Evolutionary conservation across 2,329 filamentous ascomycete genomes (phyloP), one percentile per base, ranked within the genome.

Genomic region (Dactylonectria estremocensis): DNA sequence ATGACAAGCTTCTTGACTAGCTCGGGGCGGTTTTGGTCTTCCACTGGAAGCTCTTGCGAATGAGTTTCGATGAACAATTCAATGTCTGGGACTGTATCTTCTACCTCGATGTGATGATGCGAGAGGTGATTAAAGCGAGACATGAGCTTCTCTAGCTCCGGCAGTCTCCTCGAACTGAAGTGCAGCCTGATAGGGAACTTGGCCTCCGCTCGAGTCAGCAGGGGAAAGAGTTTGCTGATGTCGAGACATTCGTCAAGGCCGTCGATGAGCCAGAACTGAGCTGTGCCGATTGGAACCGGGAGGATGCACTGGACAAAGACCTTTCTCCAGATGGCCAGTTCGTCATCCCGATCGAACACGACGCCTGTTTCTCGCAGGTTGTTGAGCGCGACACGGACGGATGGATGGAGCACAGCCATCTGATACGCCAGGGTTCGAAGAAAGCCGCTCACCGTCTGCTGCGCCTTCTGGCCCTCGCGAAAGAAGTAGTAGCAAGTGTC

Each of bases 241-340:
- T 64, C 70, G 20, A 61, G 52, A 48, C 78, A 81, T 61, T 81
- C 79, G 61, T 81, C 80, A 7, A 81, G 28, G 2, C 76, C 80
- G 69, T 82, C 80, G 28, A 82, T 74, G 0, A 81, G 72, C 79
- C 78, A 80, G 49, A 74, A 80, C 22, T 80, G 77, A 18, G 69
- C 7, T n/a, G n/a, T n/a, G n/a, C n/a, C 40, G 3, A 48, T 33
- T 65, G 68, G 14, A 7, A 72, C 62, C 57, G 76, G 76, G 16
- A 80, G 73, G 8, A 81, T 79, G 4, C 76, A 67, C 6, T 71
- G 74, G 3, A 73, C 58, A 57, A 81, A 81, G 0, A 81, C 1
- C 56, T 77, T 81, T 5, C 69, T 69, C 80, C 80, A 82, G 11
- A 81, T 74, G 2, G 72, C 71, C 7, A 68, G 49, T 3, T 75